A percentile compares a stretch with the other conserved stretches of the same genome.
Evolutionary conservation across 805 yeast species (phyloP).

Genomic region (Ogataea allantospora): DNA sequence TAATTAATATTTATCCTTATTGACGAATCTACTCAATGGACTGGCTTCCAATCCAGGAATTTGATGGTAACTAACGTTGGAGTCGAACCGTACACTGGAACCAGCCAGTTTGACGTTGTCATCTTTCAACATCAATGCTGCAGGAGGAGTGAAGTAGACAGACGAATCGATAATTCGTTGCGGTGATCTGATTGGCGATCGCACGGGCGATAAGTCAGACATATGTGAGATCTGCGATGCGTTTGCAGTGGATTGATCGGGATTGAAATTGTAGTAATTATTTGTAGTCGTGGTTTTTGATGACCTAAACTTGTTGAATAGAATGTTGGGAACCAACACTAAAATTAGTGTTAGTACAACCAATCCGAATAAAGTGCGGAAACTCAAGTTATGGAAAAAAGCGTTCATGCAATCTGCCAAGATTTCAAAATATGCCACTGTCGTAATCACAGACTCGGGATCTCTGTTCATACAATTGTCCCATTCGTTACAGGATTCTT

Average conservation of each 20-base stretch:
- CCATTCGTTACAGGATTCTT: slow-evolving; percentile 68
- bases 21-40: slow-evolving; percentile 22
- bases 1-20: slow-evolving; percentile 19
- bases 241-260: slow-evolving; percentile 19
- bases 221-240: slow-evolving; percentile 8
- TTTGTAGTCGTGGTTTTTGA: slow-evolving; percentile 24
- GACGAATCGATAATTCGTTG: slow-evolving; percentile 20
- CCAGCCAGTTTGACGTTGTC: slow-evolving; percentile 13
- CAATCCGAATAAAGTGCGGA: slow-evolving; percentile 26
- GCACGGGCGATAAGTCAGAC: slow-evolving; percentile 9
- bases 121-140: slow-evolving; percentile 7
- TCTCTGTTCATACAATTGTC: slow-evolving; percentile 80
- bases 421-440: slow-evolving; percentile 35
- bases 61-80: slow-evolving; percentile 30
- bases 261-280: slow-evolving; percentile 24
- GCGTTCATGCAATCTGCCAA: slow-evolving; percentile 35
- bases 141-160: slow-evolving; percentile 24
- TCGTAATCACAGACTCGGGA: slow-evolving; percentile 45
- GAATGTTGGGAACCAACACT: slow-evolving; percentile 29
- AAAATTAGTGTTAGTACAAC: slow-evolving; percentile 15
- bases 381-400: slow-evolving; percentile 31
- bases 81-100: slow-evolving; percentile 31
- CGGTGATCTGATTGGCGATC: slow-evolving; percentile 21
- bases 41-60: slow-evolving; percentile 21
- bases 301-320: slow-evolving; percentile 29